A percentile compares a stretch with the other conserved stretches of the same genome.
phyloP scores from a whole-genome alignment of 768 basidiomycete species.

The Termitomyces heimii region DNA sequence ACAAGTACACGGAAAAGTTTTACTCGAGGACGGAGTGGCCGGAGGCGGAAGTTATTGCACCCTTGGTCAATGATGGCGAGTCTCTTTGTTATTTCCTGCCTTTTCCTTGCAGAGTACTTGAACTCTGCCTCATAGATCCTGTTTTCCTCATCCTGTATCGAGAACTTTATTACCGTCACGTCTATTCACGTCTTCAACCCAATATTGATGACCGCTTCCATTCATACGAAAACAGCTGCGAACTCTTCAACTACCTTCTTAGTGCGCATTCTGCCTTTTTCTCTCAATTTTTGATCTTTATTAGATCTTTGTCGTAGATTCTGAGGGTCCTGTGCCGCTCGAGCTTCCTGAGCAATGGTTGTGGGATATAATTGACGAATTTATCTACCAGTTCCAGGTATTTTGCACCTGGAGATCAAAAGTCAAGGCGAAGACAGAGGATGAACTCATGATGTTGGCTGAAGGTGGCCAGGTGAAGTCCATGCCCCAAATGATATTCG shows the following conservation, averaged over 20 bases:
- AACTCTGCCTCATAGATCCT: constrained; percentile 47
- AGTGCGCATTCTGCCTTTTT: constrained; percentile 43
- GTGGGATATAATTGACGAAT: constrained; percentile 97
- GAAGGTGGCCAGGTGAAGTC: constrained; percentile 60
- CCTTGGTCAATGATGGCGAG: constrained; percentile 88
- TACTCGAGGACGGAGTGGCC: constrained; percentile 96
- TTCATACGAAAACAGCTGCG: constrained; percentile 97
- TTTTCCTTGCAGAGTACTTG: background rate
- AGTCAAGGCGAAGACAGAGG: constrained; percentile 79
- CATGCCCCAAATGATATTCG: background rate
- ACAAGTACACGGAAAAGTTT: constrained; percentile 93
- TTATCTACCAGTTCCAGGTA: constrained; percentile 97
- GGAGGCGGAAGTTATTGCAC: constrained; percentile 92
- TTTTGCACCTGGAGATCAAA: constrained; percentile 92
- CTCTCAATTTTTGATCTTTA: background rate
- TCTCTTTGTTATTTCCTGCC: background rate
- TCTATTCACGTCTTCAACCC: constrained; percentile 92
- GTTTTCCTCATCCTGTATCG: constrained; percentile 97
- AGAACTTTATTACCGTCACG: constrained; percentile 92
- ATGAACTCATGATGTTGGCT: constrained; percentile 78
- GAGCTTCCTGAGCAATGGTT: constrained; percentile 97
- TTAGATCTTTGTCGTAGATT: constrained; percentile 46
- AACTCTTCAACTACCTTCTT: constrained; percentile 95
- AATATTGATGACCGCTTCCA: constrained; percentile 98
- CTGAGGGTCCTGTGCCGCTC: constrained; percentile 89